Conservation (phyloP, 2,329 filamentous ascomycete genomes). For the Harringtonia lauricola region DNA sequence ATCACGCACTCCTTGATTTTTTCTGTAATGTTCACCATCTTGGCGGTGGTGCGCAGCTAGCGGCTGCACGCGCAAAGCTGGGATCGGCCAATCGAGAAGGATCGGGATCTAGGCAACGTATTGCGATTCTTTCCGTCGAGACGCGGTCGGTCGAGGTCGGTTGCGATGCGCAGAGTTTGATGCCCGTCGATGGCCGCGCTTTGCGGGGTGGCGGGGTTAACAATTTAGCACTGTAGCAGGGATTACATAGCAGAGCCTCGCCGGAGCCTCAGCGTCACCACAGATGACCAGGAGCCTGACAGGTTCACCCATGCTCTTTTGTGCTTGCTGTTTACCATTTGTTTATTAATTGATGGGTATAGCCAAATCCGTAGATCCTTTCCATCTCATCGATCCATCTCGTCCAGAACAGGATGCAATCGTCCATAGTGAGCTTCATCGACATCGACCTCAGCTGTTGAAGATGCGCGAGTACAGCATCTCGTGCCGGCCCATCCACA, state of each 20-base stretch:
- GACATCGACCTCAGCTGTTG: conserved; percentile 49
- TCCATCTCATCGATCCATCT: too few species aligned
- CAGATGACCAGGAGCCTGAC: too few species aligned
- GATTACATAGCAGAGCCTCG: neutral
- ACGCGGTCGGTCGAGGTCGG: too few species aligned
- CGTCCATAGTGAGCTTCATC: neutral
- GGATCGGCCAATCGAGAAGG: neutral
- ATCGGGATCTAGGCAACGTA: too few species aligned
- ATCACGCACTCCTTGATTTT: conserved; percentile 92
- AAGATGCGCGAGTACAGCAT: conserved; percentile 77
- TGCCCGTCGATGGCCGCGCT: conserved; percentile 1
- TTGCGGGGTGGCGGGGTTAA: conserved; percentile 8
- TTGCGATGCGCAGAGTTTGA: too few species aligned
- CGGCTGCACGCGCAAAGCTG: conserved; percentile 3
- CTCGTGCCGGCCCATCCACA: conserved; percentile 78
- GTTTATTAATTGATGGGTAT: too few species aligned
- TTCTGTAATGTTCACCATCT: conserved; percentile 98
- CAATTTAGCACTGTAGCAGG: neutral
- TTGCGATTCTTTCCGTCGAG: too few species aligned
- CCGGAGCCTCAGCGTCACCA: neutral
- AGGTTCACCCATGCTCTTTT: too few species aligned
- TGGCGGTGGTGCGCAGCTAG: conserved; percentile 18
- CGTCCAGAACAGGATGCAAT: too few species aligned
- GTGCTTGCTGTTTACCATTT: too few species aligned
- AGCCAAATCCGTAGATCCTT: too few species aligned